A percentile compares a stretch with the other conserved stretches of the same genome.
Conservation (phyloP, 1,139 yeast species). For the Yamadazyma atlantica region DNA sequence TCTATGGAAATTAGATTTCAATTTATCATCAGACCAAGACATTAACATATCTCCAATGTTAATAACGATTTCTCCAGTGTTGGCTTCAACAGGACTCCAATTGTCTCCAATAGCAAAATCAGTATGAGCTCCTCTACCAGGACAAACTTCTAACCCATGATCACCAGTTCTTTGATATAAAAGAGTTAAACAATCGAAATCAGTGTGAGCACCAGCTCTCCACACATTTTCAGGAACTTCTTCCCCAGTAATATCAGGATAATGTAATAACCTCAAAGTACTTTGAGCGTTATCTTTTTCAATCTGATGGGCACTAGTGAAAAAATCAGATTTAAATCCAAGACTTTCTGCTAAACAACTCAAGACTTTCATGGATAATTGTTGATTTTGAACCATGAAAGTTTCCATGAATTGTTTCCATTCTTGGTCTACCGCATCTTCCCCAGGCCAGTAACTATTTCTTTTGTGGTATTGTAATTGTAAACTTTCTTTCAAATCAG, state of each 20-base stretch:
- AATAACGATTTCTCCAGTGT: constrained; percentile 29
- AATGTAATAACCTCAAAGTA: constrained; percentile 26
- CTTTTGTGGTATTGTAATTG: constrained; percentile 26
- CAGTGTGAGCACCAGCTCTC: constrained; percentile 33
- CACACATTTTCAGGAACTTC: constrained; percentile 17
- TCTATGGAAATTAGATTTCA: constrained; percentile 28
- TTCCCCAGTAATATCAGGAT: constrained; percentile 22
- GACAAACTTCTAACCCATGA: constrained; percentile 29
- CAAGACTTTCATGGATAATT: constrained; percentile 16
- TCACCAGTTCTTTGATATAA: constrained; percentile 29
- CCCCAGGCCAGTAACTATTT: constrained; percentile 25
- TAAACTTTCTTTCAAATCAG: constrained; percentile 27
- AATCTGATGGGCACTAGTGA: constrained; percentile 23
- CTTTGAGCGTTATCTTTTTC: constrained; percentile 22
- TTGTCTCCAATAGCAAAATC: constrained; percentile 26
- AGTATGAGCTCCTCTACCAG: constrained; percentile 28
- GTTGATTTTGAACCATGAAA: constrained; percentile 16
- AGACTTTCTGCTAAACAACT: constrained; percentile 22
- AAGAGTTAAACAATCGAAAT: constrained; percentile 26
- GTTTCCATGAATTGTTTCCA: constrained; percentile 22
- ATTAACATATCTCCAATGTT: constrained; percentile 32
- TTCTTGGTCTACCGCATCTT: constrained; percentile 20
- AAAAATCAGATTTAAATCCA: constrained; percentile 22
- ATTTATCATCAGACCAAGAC: constrained; percentile 29
- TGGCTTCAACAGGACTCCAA: constrained; percentile 27